Evolutionary conservation across 106 monocot genomes (phyloP).

Genomic region (Allium sativum): DNA sequence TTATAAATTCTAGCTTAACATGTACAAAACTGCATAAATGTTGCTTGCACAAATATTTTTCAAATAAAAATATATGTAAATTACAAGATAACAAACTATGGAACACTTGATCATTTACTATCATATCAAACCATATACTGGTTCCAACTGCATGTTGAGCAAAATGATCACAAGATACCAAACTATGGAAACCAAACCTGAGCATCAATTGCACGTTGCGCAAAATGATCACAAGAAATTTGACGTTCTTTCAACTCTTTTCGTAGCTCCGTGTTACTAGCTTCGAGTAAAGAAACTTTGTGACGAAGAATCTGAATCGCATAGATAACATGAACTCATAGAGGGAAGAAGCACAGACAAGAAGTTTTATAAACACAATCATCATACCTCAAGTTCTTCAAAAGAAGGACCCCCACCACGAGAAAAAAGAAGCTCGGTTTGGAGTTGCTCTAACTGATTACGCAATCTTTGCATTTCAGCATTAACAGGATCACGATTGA

Average conservation of each 20-base stretch:
- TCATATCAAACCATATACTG: no score
- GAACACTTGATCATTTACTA: no score
- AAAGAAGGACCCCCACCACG: constrained; percentile 48
- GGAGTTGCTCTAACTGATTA: constrained; percentile 68
- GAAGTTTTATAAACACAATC: neutral
- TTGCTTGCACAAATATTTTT: no score
- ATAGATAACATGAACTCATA: neutral
- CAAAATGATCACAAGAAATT: constrained; percentile 38
- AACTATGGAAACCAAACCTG: constrained; percentile 30
- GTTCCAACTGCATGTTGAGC: no score
- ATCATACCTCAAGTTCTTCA: constrained; percentile 73
- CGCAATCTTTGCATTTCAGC: constrained; percentile 89
- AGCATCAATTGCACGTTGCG: constrained; percentile 48
- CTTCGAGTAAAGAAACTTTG: constrained; percentile 59
- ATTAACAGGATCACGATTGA: constrained; percentile 85
- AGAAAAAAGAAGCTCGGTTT: constrained; percentile 72
- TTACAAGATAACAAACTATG: no score
- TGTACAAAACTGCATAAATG: no score
- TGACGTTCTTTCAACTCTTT: constrained; percentile 51
- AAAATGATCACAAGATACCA: no score
- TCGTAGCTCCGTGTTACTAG: constrained; percentile 56
- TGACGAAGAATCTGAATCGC: constrained; percentile 49
- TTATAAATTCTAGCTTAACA: no score
- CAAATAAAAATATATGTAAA: no score
- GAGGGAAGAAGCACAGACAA: no score